phyloP scores from a whole-genome alignment of 1,139 yeast species.

The Taphrina sp. region DNA sequence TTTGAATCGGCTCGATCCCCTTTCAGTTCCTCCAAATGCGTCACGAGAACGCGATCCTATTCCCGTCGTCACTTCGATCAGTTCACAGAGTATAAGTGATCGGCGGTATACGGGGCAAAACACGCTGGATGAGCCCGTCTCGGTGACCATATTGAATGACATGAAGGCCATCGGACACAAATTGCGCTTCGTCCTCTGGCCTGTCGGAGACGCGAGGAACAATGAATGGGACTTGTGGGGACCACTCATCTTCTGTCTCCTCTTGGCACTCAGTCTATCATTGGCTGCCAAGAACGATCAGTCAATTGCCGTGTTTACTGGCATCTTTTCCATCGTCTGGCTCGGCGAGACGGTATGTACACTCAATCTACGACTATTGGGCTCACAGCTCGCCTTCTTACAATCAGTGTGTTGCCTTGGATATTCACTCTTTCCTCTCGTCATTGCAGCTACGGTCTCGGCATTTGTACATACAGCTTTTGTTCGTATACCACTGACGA shows the following conservation, averaged over 20 bases:
- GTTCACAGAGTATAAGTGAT: conserved; percentile 25
- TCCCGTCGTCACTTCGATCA: conserved; percentile 22
- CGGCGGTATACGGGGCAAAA: conserved; percentile 77
- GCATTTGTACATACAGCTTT: conserved; percentile 54
- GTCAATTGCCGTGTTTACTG: conserved; percentile 56
- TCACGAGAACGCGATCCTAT: conserved; percentile 9
- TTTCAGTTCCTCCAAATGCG: not conserved
- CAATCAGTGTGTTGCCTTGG: conserved; percentile 80
- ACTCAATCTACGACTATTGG: conserved; percentile 70
- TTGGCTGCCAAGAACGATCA: conserved; percentile 47
- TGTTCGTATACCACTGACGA: conserved; percentile 56
- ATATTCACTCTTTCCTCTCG: conserved; percentile 75
- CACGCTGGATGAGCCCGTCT: conserved; percentile 79
- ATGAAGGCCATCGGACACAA: conserved; percentile 63
- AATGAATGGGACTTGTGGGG: conserved; percentile 90
- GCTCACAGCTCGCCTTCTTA: conserved; percentile 62
- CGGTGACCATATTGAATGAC: conserved; percentile 67
- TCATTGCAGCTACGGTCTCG: conserved; percentile 59
- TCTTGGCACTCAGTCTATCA: conserved; percentile 56
- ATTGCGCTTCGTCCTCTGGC: conserved; percentile 71
- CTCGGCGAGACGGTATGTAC: conserved; percentile 56
- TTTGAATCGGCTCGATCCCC: conserved; percentile 26
- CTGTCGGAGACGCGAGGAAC: conserved; percentile 44
- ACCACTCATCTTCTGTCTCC: conserved; percentile 69
- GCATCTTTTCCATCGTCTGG: conserved; percentile 62